These are phyloP conservation scores for Termitomyces sp. DNA, from an alignment of 1,284 basidiomycete genomes.

Conservation along the genomic window DNA sequence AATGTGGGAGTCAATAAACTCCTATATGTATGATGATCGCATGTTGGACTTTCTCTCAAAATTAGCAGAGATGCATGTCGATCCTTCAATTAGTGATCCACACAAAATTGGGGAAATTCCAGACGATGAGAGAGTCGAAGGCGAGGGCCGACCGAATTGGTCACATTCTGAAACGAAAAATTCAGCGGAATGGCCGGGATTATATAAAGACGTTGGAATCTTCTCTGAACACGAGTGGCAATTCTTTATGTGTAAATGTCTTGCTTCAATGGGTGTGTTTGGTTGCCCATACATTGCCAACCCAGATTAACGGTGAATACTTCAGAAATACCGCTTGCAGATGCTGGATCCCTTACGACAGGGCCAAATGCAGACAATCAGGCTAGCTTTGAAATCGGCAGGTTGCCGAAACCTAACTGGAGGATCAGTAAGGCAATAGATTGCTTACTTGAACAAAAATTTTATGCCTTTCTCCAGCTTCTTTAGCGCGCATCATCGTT, in stretches of 20 bases:
- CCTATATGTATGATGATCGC: constrained; percentile 79
- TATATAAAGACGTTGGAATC: constrained; percentile 81
- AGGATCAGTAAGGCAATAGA: constrained; percentile 50
- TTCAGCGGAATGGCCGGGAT: constrained; percentile 54
- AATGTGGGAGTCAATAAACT: constrained; percentile 80
- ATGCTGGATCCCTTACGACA: constrained; percentile 66
- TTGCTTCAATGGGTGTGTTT: constrained; percentile 77
- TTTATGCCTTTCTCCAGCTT: constrained; percentile 42
- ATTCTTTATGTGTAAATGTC: constrained; percentile 87
- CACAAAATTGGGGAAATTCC: constrained; percentile 57
- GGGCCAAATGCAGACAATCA: constrained; percentile 65
- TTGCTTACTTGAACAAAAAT: background rate
- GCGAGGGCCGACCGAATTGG: constrained; percentile 59
- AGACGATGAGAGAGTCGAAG: constrained; percentile 65
- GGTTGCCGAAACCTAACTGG: constrained; percentile 65
- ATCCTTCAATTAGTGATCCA: constrained; percentile 71
- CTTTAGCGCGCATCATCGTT: constrained; percentile 82
- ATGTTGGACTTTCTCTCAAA: constrained; percentile 70
- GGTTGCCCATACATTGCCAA: background rate
- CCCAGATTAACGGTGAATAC: constrained; percentile 1
- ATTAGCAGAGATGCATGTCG: constrained; percentile 70
- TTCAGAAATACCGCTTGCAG: constrained; percentile 66
- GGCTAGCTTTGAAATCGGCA: constrained; percentile 60
- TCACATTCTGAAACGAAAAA: constrained; percentile 38
- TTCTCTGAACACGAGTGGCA: constrained; percentile 87